Evolutionary conservation across 225 moss, liverwort and hornwort species (phyloP), one percentile per base, ranked within the genome.

Genomic region (Pleurozium schreberi): DNA sequence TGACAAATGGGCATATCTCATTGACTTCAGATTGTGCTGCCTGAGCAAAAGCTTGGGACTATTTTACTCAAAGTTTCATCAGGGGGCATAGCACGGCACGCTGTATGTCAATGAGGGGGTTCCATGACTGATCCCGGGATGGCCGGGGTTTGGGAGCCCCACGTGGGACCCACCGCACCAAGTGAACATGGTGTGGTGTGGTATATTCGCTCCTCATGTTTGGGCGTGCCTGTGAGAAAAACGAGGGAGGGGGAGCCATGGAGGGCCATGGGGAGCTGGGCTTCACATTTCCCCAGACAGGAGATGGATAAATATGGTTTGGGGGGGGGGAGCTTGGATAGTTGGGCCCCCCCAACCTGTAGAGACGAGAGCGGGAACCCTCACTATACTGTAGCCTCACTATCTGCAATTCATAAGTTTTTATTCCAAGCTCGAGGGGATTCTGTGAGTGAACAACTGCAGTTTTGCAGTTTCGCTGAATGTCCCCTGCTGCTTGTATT

Each of bases 101-200:
- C 75, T 79, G 78, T 25, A 16, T 26, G 78, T 18, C 3, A 1
- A 14, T 1, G 34, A 11, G 28, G 5, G 9, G 59, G 62, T 55
- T 38, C 78, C 70, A 42, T 26, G 67, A 38, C 67, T 65, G 25
- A 15, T 15, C 68, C 25, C 2, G 3, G 3, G 8, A 14, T 28
- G 12, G 7, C 5, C 13, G 1, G 2, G 43, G 16, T 2, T 12
- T 7, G 4, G 75, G 36, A 53, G 75, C 52, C 34, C 52, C 34
- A 1, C 0, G 0, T n/a, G 0, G 78, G 33, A 9, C 61, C 81
- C 61, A 43, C 14, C 14, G 1, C 1, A 10, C 4, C 21, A 7
- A 42, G 62, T 31, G 82, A 88, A 75, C 83, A 75, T 88, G 88
- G 74, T n/a, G 69, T 10, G 75, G 75, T 74, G 34, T 43, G 88